Evolutionary conservation across 805 yeast species (phyloP), one percentile per base, ranked within the genome.

Genomic region (Clavispora vitiphila): DNA sequence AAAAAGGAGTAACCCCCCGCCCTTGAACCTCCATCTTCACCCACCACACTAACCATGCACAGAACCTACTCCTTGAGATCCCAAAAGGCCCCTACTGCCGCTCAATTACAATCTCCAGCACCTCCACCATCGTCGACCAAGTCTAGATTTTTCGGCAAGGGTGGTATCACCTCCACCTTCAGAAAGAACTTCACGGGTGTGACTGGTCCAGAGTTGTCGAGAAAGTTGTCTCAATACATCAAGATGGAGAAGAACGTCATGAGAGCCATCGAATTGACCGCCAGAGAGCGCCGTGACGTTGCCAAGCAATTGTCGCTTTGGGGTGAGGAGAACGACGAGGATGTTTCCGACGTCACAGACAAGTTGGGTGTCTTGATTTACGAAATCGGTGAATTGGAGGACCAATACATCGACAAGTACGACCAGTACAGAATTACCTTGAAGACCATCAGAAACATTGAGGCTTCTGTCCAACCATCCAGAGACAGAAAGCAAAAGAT

Each of bases 261-360:
- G 86, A 83, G 96, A 69, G 81, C 96, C 48, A 77, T 93, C 59
- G 98, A 93, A 74, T 76, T 87, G 51, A 90, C 88, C 46, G 88
- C 97, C 55, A 80, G 85, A 58, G 98, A 93, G 76, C 82, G 97
- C 67, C 83, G 90, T 65, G 90, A 85, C 59, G 96, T 90, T 55
- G 99, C 98, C 57, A 90, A 89, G 76, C 98, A 91, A 75, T 79
- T 91, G 65, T 89, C 97, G 26, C 66, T 83, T 54, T 91, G 99
- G 99, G 99, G 99, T 72, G 96, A 86, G 67, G 95, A 85, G 62
- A 89, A 90, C 63, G 98, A 91, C 64, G 98, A 91, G 60, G 99
- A 91, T 60, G 96, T 91, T 42, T 81, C 93, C 48, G 98, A 91
- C 67, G 89, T 91, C 51, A 91, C 98, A 54, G 99, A 91, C 72